phyloP scores from a whole-genome alignment of 257 asterid genomes.

The Coffea canephora region DNA sequence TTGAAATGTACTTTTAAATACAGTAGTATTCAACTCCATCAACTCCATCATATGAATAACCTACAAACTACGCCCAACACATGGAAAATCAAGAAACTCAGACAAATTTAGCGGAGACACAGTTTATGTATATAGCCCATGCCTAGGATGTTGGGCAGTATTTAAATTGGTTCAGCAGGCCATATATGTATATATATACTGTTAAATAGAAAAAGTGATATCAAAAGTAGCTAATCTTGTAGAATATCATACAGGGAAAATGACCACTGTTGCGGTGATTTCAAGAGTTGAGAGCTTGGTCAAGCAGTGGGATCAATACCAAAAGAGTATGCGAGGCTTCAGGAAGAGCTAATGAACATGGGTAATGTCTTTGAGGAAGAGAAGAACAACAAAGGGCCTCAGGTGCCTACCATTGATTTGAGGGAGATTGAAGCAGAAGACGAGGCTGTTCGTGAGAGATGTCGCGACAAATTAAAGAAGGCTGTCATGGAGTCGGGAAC shows the following conservation, averaged over 20 bases:
- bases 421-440: conserved; percentile 42
- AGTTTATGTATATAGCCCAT: background rate
- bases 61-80: background rate
- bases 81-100: too few relatives aligned
- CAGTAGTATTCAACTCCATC: background rate
- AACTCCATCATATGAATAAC: background rate
- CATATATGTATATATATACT: background rate
- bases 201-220: background rate
- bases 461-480: conserved; percentile 53
- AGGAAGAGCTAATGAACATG: too few relatives aligned
- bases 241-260: background rate
- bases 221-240: background rate
- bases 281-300: conserved; percentile 65
- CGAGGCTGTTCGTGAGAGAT: conserved; percentile 30
- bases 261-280: conserved; percentile 15
- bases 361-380: conserved; percentile 42
- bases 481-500: conserved; percentile 94
- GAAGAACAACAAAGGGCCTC: conserved; percentile 49
- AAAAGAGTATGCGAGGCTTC: conserved; percentile 58
- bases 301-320: conserved; percentile 68
- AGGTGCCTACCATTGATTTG: conserved; percentile 56
- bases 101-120: too few relatives aligned
- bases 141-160: background rate
- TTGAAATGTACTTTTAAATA: background rate
- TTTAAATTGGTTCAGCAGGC: background rate